Evolutionary conservation across 106 monocot genomes (phyloP).

Genomic region (Dendrobium nobile): DNA sequence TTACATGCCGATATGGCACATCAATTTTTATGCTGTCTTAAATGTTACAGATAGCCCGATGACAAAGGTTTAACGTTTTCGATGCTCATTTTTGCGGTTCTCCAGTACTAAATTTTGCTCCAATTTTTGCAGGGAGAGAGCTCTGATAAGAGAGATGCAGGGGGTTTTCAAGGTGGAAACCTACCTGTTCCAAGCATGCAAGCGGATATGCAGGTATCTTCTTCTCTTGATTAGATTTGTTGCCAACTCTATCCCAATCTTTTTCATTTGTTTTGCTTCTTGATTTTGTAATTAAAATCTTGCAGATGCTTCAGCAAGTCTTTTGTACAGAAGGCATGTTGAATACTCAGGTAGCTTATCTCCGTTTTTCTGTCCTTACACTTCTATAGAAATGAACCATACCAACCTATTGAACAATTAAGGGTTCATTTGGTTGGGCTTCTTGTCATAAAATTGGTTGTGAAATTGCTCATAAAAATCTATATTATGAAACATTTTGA

Average conservation of each 20-base stretch:
- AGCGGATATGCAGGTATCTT: slow-evolving; percentile 22
- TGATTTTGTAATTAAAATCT: too few species aligned
- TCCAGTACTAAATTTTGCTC: background rate
- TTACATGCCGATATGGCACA: too few species aligned
- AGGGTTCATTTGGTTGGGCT: background rate
- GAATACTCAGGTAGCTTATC: slow-evolving; percentile 30
- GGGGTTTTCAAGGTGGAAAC: slow-evolving; percentile 21
- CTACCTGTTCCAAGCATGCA: slow-evolving; percentile 28
- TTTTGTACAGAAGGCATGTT: too few species aligned
- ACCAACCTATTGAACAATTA: too few species aligned
- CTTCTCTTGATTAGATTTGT: background rate
- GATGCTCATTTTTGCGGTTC: background rate
- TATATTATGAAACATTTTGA: background rate
- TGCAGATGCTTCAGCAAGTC: too few species aligned
- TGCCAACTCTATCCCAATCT: too few species aligned
- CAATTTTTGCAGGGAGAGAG: slow-evolving; percentile 24
- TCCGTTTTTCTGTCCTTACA: background rate
- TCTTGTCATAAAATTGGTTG: background rate
- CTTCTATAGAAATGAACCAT: too few species aligned
- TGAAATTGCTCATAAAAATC: background rate
- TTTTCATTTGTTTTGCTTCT: too few species aligned
- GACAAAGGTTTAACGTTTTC: background rate
- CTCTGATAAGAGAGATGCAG: slow-evolving; percentile 25
- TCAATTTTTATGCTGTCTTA: background rate
- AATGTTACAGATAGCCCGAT: background rate